These are phyloP conservation scores for Musa troglodytarum DNA, from an alignment of 176 grass and related monocot species.

Conservation along the genomic window DNA sequence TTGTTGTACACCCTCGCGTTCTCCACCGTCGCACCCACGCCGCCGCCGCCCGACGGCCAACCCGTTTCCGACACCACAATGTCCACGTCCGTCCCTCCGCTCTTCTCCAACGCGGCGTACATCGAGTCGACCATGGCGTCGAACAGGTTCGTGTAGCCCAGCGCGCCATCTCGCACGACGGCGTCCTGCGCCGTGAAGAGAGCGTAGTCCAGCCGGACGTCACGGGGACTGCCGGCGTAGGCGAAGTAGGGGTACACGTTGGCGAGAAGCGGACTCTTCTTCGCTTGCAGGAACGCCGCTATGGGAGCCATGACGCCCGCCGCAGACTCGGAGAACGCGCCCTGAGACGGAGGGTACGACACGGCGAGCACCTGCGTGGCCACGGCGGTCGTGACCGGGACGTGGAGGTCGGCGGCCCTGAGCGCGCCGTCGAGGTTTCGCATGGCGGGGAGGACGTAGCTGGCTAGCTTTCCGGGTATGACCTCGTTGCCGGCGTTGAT, in stretches of 20 bases:
- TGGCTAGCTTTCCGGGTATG: slow-evolving; percentile 38
- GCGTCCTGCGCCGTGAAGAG: slow-evolving; percentile 34
- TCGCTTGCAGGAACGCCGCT: not conserved
- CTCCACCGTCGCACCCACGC: slow-evolving; percentile 36
- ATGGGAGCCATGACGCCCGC: not conserved
- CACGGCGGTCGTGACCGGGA: slow-evolving; percentile 53
- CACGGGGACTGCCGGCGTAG: slow-evolving; percentile 36
- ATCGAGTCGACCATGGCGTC: slow-evolving; percentile 75
- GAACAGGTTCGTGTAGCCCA: slow-evolving; percentile 75
- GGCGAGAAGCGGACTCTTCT: slow-evolving; percentile 1
- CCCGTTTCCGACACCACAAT: slow-evolving; percentile 83
- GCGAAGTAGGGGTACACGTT: slow-evolving; percentile 41
- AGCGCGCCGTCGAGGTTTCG: slow-evolving; percentile 55
- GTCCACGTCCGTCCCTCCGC: slow-evolving; percentile 24
- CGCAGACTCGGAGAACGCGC: slow-evolving; percentile 9
- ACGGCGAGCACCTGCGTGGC: slow-evolving; percentile 8
- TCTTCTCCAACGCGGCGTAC: slow-evolving; percentile 62
- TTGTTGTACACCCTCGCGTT: slow-evolving; percentile 71
- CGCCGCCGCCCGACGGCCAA: slow-evolving; percentile 79
- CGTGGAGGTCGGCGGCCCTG: slow-evolving; percentile 26
- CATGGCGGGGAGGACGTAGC: slow-evolving; percentile 63
- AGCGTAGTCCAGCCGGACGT: slow-evolving; percentile 60
- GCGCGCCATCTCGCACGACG: slow-evolving; percentile 27
- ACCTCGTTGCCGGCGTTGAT: slow-evolving; percentile 81
- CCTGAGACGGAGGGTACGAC: slow-evolving; percentile 18